These are phyloP conservation scores for Lavandula angustifolia DNA, from an alignment of 257 asterid genomes.

Conservation along the genomic window DNA sequence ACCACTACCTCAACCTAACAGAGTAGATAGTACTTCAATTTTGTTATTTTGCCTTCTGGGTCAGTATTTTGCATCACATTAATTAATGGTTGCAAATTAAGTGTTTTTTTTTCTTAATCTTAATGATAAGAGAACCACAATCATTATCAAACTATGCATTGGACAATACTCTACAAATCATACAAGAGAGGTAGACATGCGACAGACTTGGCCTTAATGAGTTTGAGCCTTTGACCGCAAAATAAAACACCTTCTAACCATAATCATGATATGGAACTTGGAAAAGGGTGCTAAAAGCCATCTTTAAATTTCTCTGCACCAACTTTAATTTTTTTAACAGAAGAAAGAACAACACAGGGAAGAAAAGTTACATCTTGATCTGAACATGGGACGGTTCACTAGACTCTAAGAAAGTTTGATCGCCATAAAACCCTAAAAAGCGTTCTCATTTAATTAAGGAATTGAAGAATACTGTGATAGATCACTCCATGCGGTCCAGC, in stretches of 20 bases:
- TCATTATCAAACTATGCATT: too few species aligned
- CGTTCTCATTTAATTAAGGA: constrained; percentile 33
- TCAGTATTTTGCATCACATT: too few species aligned
- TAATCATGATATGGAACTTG: constrained; percentile 17
- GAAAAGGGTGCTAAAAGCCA: constrained; percentile 12
- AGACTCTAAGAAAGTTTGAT: neutral
- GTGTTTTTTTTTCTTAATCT: too few species aligned
- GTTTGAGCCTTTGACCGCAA: too few species aligned
- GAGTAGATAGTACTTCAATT: too few species aligned
- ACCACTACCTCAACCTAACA: neutral
- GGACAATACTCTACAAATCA: too few species aligned
- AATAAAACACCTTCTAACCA: too few species aligned
- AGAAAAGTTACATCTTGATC: constrained; percentile 7
- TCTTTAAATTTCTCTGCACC: neutral
- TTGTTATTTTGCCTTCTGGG: too few species aligned
- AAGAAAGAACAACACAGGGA: neutral
- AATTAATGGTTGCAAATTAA: too few species aligned
- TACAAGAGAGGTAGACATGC: too few species aligned
- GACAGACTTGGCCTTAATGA: too few species aligned
- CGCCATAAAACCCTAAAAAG: constrained; percentile 11
- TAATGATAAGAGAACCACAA: too few species aligned
- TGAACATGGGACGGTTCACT: neutral
- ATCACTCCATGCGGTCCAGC: constrained; percentile 78
- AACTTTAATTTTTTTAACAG: neutral
- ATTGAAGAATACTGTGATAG: constrained; percentile 55